These are phyloP conservation scores for Senna tora DNA, from an alignment of 306 rosid genomes.

Conservation along the genomic window DNA sequence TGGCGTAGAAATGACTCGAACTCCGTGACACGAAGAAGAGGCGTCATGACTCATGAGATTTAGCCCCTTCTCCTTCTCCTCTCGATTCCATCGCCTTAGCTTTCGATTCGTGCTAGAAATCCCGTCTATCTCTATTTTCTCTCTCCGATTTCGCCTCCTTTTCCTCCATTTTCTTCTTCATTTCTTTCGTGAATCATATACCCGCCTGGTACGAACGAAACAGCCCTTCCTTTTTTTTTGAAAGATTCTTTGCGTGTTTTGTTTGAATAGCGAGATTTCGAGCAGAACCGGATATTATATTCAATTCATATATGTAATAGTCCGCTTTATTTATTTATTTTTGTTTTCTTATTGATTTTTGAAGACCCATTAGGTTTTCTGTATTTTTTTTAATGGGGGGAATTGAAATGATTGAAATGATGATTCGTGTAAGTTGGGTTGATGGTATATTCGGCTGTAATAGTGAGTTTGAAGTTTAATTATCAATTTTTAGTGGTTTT, in stretches of 20 bases:
- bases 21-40: slow-evolving; percentile 4
- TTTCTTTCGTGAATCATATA: not conserved
- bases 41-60: too few species aligned
- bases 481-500: not conserved
- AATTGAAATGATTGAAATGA: too few species aligned
- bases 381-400: not conserved
- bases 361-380: not conserved
- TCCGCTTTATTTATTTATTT: not conserved
- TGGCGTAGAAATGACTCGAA: slow-evolving; percentile 47
- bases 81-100: slow-evolving; percentile 40
- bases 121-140: not conserved
- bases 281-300: not conserved
- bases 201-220: slow-evolving; percentile 32
- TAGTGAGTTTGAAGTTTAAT: not conserved
- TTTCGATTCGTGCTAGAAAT: slow-evolving; percentile 27
- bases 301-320: not conserved
- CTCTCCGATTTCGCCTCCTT: not conserved
- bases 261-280: not conserved
- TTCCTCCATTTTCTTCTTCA: not conserved
- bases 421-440: not conserved
- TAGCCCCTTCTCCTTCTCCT: slow-evolving; percentile 13
- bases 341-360: not conserved
- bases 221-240: not conserved
- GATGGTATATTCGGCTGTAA: not conserved
- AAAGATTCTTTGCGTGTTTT: not conserved